Percentiles rank a stretch among this genome's conserved stretches.
Evolutionary conservation across 2,329 filamentous ascomycete species (phyloP).

Genomic region (Ophiostoma piceae): DNA sequence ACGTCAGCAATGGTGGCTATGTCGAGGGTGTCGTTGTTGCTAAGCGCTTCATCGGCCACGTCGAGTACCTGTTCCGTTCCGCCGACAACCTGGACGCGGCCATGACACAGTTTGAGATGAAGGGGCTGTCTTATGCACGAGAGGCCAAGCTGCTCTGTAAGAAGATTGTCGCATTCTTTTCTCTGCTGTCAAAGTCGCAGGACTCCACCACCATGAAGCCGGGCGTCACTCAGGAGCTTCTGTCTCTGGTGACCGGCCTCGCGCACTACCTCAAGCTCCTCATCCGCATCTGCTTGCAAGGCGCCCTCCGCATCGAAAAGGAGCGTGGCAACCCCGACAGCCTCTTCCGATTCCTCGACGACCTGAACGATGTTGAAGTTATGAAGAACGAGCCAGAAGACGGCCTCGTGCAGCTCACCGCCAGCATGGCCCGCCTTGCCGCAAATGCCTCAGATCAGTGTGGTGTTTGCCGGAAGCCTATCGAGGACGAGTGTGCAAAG

Average conservation of each 20-base stretch:
- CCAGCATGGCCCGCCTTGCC: slow-evolving; percentile 61
- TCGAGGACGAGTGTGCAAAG: slow-evolving; percentile 88
- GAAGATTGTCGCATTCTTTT: slow-evolving; percentile 98
- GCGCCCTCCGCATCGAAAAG: slow-evolving; percentile 82
- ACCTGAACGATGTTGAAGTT: slow-evolving; percentile 76
- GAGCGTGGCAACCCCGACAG: slow-evolving; percentile 70
- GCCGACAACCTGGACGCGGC: slow-evolving; percentile 77
- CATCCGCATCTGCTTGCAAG: slow-evolving; percentile 93
- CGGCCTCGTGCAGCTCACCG: slow-evolving; percentile 53
- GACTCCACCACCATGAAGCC: slow-evolving; percentile 85
- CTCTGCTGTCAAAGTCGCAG: slow-evolving; percentile 87
- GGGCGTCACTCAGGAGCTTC: slow-evolving; percentile 93
- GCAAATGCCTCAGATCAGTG: slow-evolving; percentile 82
- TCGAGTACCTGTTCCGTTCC: slow-evolving; percentile 85
- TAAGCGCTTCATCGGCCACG: slow-evolving; percentile 92
- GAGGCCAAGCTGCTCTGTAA: slow-evolving; percentile 99
- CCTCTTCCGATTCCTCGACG: slow-evolving; percentile 74
- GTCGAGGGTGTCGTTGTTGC: slow-evolving; percentile 91
- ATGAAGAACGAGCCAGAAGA: slow-evolving; percentile 61
- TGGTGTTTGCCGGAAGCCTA: slow-evolving; percentile 71
- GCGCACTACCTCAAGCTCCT: slow-evolving; percentile 97
- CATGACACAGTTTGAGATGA: slow-evolving; percentile 63
- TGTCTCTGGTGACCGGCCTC: slow-evolving; percentile 92
- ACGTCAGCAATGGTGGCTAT: slow-evolving; percentile 96
- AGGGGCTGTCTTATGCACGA: slow-evolving; percentile 83